These are phyloP conservation scores for Pseudoneurospora amorphoporcata DNA, from an alignment of 495 filamentous ascomycete genomes.

Conservation along the genomic window DNA sequence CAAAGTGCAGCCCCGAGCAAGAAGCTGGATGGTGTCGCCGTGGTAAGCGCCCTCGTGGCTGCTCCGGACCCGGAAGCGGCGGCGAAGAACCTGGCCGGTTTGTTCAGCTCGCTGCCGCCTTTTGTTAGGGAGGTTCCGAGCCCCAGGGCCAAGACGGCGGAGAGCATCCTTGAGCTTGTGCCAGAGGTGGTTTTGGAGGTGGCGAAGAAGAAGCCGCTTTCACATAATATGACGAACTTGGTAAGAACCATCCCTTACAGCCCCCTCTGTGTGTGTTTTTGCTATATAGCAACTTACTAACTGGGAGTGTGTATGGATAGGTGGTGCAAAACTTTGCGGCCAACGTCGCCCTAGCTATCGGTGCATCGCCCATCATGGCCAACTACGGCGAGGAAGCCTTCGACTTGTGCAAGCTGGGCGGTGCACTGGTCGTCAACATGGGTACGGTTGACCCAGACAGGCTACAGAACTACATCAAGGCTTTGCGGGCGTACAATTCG, in stretches of 20 bases:
- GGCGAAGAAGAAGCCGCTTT: conserved; percentile 54
- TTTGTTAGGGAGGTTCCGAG: conserved; percentile 54
- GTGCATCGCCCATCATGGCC: conserved; percentile 90
- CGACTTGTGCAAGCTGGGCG: conserved; percentile 58
- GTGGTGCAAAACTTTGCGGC: conserved; percentile 91
- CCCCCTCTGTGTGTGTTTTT: not conserved
- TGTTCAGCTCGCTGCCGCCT: conserved; percentile 30
- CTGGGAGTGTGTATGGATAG: not conserved
- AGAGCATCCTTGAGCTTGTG: conserved; percentile 40
- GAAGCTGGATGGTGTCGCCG: conserved; percentile 65
- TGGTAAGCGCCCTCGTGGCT: conserved; percentile 83
- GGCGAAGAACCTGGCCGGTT: conserved; percentile 42
- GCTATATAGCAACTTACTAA: not conserved
- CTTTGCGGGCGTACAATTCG: conserved; percentile 64
- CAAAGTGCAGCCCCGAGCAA: conserved; percentile 45
- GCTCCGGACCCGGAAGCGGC: conserved; percentile 53
- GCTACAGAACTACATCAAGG: conserved; percentile 50
- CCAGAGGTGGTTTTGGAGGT: conserved; percentile 51
- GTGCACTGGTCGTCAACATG: conserved; percentile 85
- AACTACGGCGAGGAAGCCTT: conserved; percentile 73
- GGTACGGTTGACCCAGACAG: conserved; percentile 71
- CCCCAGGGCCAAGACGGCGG: conserved; percentile 35
- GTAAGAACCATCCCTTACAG: conserved; percentile 7
- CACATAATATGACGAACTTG: conserved; percentile 94
- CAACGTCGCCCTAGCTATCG: conserved; percentile 74